These are phyloP conservation scores for Fusarium xylarioides DNA, from an alignment of 2,329 filamentous ascomycete genomes.

Conservation along the genomic window DNA sequence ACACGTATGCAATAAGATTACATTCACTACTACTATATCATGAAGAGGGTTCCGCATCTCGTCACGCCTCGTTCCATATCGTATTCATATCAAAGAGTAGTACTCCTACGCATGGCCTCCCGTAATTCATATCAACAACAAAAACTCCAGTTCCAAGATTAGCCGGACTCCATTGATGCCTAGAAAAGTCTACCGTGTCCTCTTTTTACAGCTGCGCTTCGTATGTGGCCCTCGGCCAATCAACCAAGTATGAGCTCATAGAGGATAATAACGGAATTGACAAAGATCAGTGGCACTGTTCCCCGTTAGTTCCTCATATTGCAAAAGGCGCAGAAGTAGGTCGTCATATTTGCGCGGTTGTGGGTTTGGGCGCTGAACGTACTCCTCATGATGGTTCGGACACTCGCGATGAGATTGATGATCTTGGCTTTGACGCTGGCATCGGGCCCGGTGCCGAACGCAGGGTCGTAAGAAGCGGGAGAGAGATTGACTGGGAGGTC, in stretches of 20 bases:
- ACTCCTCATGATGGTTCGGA: slow-evolving; percentile 94
- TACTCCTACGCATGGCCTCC: background rate
- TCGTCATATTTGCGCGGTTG: background rate
- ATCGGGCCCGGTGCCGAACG: slow-evolving; percentile 78
- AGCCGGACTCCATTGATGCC: slow-evolving; percentile 35
- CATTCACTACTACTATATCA: background rate
- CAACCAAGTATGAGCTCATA: slow-evolving; percentile 83
- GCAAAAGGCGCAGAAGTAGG: background rate
- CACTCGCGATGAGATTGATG: slow-evolving; percentile 88
- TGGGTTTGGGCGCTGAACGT: slow-evolving; percentile 17
- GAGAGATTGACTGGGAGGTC: slow-evolving; percentile 74
- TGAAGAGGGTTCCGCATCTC: background rate
- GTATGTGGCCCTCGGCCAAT: slow-evolving; percentile 31
- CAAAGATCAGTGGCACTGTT: slow-evolving; percentile 82
- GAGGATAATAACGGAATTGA: slow-evolving; percentile 84
- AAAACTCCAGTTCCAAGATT: slow-evolving; percentile 32
- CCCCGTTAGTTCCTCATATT: slow-evolving; percentile 10
- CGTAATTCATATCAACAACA: slow-evolving; percentile 19
- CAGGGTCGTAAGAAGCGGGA: slow-evolving; percentile 73
- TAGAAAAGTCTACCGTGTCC: slow-evolving; percentile 29
- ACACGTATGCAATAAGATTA: background rate
- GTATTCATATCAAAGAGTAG: slow-evolving; percentile 10
- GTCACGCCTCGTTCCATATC: background rate
- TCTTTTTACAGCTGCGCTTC: slow-evolving; percentile 16
- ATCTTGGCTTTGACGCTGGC: slow-evolving; percentile 86